Evolutionary conservation across 2,329 filamentous ascomycete genomes (phyloP).

Genomic region (Xylaria sp.): DNA sequence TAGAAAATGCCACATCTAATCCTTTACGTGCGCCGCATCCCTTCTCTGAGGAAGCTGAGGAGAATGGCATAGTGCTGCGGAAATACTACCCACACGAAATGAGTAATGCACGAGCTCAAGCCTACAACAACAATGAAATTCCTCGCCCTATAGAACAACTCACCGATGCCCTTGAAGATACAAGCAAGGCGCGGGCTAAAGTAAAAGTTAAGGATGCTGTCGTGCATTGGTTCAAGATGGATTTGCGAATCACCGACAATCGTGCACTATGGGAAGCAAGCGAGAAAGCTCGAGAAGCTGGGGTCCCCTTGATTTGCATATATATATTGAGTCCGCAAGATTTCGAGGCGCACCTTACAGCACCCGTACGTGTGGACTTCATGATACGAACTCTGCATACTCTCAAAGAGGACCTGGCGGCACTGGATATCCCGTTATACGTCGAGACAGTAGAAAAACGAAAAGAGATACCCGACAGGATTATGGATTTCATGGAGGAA

Average conservation of each 20-base stretch:
- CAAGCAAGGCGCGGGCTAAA: slow-evolving; percentile 62
- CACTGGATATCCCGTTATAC: slow-evolving; percentile 80
- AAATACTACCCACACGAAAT: slow-evolving; percentile 89
- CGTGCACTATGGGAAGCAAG: slow-evolving; percentile 74
- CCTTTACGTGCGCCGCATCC: slow-evolving; percentile 60
- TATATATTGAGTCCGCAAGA: slow-evolving; percentile 88
- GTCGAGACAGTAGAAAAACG: slow-evolving; percentile 77
- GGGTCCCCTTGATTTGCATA: slow-evolving; percentile 77
- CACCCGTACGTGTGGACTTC: slow-evolving; percentile 81
- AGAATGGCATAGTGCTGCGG: slow-evolving; percentile 73
- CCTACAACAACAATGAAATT: slow-evolving; percentile 77
- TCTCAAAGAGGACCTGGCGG: slow-evolving; percentile 73
- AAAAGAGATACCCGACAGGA: slow-evolving; percentile 67
- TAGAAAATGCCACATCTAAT: slow-evolving; percentile 33
- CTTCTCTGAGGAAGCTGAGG: slow-evolving; percentile 58
- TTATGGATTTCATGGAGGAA: slow-evolving; percentile 73
- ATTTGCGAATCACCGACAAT: slow-evolving; percentile 80
- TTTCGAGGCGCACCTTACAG: slow-evolving; percentile 81
- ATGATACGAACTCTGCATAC: slow-evolving; percentile 76
- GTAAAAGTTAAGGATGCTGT: slow-evolving; percentile 70
- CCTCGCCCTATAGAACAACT: slow-evolving; percentile 79
- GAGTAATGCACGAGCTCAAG: slow-evolving; percentile 79
- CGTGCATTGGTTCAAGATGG: slow-evolving; percentile 91
- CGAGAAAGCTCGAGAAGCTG: slow-evolving; percentile 72
- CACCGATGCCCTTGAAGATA: slow-evolving; percentile 69